Conservation (phyloP, 2,329 filamentous ascomycete species). For the Colletotrichum incanum region DNA sequence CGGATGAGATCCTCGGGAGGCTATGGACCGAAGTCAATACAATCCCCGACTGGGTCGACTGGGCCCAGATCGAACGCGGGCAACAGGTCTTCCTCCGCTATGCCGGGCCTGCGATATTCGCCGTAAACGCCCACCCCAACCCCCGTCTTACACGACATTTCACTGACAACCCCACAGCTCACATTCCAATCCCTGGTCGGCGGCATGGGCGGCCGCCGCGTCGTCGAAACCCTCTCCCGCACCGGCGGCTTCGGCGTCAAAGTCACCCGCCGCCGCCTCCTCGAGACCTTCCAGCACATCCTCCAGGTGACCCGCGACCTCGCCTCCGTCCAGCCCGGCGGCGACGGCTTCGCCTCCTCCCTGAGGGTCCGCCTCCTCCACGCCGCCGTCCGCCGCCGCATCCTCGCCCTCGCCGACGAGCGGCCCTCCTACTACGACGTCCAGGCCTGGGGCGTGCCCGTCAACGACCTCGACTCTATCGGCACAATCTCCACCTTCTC, state of each 20-base stretch:
- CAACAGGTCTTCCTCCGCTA: slow-evolving; percentile 87
- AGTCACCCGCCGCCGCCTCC: slow-evolving; percentile 74
- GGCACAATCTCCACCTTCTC: slow-evolving; percentile 82
- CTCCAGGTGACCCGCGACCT: slow-evolving; percentile 79
- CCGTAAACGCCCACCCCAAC: slow-evolving; percentile 51
- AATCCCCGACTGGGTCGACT: slow-evolving; percentile 83
- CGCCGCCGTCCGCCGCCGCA: slow-evolving; percentile 74
- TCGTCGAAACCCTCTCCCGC: slow-evolving; percentile 81
- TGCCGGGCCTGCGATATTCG: slow-evolving; percentile 76
- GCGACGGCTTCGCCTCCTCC: slow-evolving; percentile 73
- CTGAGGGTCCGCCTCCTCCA: slow-evolving; percentile 78
- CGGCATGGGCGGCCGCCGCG: slow-evolving; percentile 80
- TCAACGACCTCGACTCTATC: slow-evolving; percentile 83
- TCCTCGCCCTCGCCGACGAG: slow-evolving; percentile 68
- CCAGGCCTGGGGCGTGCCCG: slow-evolving; percentile 72
- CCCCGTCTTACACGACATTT: slow-evolving; percentile 48
- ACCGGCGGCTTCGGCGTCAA: slow-evolving; percentile 82
- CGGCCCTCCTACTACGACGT: slow-evolving; percentile 74
- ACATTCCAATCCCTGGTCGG: slow-evolving; percentile 78
- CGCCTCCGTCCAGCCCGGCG: slow-evolving; percentile 77
- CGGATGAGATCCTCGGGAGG: slow-evolving; percentile 67
- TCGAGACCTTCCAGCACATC: slow-evolving; percentile 83
- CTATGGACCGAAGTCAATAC: slow-evolving; percentile 82
- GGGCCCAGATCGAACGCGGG: slow-evolving; percentile 80
- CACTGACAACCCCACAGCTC: slow-evolving; percentile 54